Evolutionary conservation across 345 rosid species (phyloP).

Genomic region (Lenwebbia sp.): DNA sequence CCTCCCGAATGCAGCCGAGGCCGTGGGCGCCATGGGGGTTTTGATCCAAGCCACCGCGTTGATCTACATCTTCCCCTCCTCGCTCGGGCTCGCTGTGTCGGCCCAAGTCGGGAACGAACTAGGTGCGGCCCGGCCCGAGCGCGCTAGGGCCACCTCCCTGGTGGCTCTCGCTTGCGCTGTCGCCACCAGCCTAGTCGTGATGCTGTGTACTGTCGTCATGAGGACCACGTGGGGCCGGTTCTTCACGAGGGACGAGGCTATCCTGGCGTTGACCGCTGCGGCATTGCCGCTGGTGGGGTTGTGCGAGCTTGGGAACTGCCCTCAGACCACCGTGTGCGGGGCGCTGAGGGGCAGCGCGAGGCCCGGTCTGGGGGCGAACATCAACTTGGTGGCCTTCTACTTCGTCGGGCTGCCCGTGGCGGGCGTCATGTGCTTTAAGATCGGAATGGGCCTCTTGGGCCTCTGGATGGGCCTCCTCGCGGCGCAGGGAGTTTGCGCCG

Average conservation of each 20-base stretch:
- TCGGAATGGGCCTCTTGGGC: constrained; percentile 26
- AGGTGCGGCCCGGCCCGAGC: constrained; percentile 25
- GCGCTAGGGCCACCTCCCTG: constrained; percentile 22
- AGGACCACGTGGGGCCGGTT: constrained; percentile 33
- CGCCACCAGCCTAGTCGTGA: constrained; percentile 17
- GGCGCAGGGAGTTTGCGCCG: constrained; percentile 31
- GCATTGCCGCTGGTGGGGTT: constrained; percentile 40
- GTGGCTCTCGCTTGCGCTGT: constrained; percentile 24
- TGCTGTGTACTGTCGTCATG: constrained; percentile 22
- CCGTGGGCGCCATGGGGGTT: constrained; percentile 48
- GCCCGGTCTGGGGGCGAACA: constrained; percentile 33
- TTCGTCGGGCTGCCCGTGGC: constrained; percentile 42
- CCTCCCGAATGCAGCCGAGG: constrained; percentile 21
- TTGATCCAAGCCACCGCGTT: constrained; percentile 40
- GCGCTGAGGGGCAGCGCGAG: constrained; percentile 43
- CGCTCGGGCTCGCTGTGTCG: constrained; percentile 35
- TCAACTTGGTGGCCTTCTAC: constrained; percentile 38
- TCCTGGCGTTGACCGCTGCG: constrained; percentile 23
- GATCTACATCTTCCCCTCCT: constrained; percentile 40
- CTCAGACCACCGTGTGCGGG: constrained; percentile 49
- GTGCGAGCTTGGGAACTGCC: constrained; percentile 50
- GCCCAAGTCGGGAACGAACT: constrained; percentile 37
- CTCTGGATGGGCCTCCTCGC: constrained; percentile 36
- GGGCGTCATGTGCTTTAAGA: constrained; percentile 17
- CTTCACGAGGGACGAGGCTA: constrained; percentile 27